Conservation (phyloP, 345 rosid genomes). For the Lepidium aucheri region DNA sequence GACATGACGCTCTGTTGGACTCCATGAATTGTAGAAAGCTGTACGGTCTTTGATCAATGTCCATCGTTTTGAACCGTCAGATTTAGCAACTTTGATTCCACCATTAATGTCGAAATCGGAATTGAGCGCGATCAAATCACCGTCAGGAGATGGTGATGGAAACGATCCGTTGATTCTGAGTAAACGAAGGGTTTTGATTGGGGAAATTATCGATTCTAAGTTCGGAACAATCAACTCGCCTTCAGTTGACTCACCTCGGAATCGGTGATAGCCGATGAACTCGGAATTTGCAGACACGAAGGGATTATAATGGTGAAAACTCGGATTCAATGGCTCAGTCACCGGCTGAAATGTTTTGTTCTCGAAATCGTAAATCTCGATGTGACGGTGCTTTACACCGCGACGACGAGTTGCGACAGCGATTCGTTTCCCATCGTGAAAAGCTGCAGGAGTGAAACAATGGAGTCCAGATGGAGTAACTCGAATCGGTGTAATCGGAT, state of each 20-base stretch:
- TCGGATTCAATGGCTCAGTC: slow-evolving; percentile 53
- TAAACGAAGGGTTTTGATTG: slow-evolving; percentile 42
- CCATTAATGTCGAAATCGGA: slow-evolving; percentile 31
- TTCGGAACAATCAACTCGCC: slow-evolving; percentile 48
- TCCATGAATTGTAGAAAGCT: slow-evolving; percentile 82
- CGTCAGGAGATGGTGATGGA: slow-evolving; percentile 59
- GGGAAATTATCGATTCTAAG: slow-evolving; percentile 62
- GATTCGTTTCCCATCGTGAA: slow-evolving; percentile 46
- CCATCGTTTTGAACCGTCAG: slow-evolving; percentile 81
- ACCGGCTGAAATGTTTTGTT: slow-evolving; percentile 37
- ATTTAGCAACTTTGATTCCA: slow-evolving; percentile 48
- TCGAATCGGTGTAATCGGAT: slow-evolving; percentile 35
- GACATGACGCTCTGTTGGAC: slow-evolving; percentile 59
- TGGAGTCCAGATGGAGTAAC: slow-evolving; percentile 84
- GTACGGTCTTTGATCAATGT: slow-evolving; percentile 48
- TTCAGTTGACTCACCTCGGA: slow-evolving; percentile 54
- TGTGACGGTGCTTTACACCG: slow-evolving; percentile 38
- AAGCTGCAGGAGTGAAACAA: slow-evolving; percentile 85
- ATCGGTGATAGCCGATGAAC: slow-evolving; percentile 67
- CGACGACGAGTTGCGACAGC: slow-evolving; percentile 70
- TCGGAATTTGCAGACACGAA: slow-evolving; percentile 51
- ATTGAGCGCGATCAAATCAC: slow-evolving; percentile 51
- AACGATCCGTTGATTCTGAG: slow-evolving; percentile 60
- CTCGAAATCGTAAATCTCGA: slow-evolving; percentile 57
- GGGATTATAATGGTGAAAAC: slow-evolving; percentile 71